Evolutionary conservation across 305 asterid genomes (phyloP).

Genomic region (Solanum chacoense): DNA sequence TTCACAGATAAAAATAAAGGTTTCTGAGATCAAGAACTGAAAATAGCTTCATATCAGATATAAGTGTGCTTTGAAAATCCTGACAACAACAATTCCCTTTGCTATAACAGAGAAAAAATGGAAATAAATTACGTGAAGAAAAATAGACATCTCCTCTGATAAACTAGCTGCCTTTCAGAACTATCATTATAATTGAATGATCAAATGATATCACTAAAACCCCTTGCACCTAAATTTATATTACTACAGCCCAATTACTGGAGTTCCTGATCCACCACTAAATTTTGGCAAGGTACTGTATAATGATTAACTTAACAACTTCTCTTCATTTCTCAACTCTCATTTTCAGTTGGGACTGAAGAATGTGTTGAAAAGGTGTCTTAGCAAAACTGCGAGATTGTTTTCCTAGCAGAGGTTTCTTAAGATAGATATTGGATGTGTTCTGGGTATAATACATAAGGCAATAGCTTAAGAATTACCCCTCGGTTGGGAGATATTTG

Average conservation of each 20-base stretch:
- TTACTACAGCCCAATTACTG: background rate
- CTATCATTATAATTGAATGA: background rate
- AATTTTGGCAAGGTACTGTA: background rate
- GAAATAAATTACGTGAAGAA: background rate
- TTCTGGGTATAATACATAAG: background rate
- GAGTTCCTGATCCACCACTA: background rate
- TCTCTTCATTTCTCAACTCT: background rate
- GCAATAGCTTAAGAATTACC: conserved; percentile 25
- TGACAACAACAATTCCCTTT: background rate
- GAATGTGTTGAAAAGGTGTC: background rate
- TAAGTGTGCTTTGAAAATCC: background rate
- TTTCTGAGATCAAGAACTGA: background rate
- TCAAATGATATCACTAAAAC: background rate
- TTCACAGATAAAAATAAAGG: background rate
- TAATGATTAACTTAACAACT: background rate
- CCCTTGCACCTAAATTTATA: background rate
- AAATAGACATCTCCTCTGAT: background rate
- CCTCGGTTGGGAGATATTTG: conserved; percentile 50
- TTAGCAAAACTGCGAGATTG: background rate
- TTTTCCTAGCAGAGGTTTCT: background rate
- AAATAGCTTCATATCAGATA: background rate
- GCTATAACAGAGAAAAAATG: background rate
- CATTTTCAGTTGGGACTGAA: background rate
- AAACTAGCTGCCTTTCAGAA: background rate
- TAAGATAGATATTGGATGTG: background rate